Conservation (phyloP, 768 basidiomycete genomes). For the Leccinellum rugosiceps region DNA sequence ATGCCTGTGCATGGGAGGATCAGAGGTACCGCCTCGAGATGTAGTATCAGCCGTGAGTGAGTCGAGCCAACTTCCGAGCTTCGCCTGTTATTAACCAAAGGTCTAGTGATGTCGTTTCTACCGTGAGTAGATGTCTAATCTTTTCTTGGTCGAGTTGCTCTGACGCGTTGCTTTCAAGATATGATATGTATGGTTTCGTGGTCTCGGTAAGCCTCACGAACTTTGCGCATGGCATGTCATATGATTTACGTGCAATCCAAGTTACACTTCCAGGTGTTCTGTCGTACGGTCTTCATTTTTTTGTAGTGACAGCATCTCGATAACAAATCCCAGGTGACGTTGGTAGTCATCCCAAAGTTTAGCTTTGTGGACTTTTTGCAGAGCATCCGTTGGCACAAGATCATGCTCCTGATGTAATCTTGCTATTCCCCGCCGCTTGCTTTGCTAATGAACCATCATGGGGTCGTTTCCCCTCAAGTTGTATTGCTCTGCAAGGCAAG, state of each 20-base stretch:
- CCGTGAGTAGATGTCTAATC: conserved; percentile 38
- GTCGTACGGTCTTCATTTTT: conserved; percentile 32
- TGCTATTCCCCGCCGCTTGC: conserved; percentile 13
- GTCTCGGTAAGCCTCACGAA: conserved; percentile 42
- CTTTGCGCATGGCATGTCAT: not conserved
- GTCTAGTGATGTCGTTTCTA: conserved; percentile 57
- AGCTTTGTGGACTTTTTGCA: conserved; percentile 58
- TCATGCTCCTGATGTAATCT: conserved; percentile 52
- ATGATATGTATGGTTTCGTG: conserved; percentile 64
- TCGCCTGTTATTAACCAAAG: conserved; percentile 5
- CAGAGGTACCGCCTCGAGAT: conserved; percentile 50
- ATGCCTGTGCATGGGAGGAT: conserved; percentile 37
- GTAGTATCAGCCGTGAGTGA: conserved; percentile 54
- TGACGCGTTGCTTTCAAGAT: conserved; percentile 35
- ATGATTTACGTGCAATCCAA: conserved; percentile 20
- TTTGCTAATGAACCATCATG: conserved; percentile 19
- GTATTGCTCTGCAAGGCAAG: conserved; percentile 62
- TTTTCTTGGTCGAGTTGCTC: not conserved
- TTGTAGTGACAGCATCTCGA: not conserved
- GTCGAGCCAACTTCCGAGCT: conserved; percentile 14
- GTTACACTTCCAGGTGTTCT: conserved; percentile 54
- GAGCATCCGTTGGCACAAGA: conserved; percentile 57
- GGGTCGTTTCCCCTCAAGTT: conserved; percentile 63
- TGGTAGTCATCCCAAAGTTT: conserved; percentile 65
- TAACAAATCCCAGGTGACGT: conserved; percentile 38